Evolutionary conservation across 228 moss, liverwort and hornwort species (phyloP).

Genomic region (Sphagnum fallax): DNA sequence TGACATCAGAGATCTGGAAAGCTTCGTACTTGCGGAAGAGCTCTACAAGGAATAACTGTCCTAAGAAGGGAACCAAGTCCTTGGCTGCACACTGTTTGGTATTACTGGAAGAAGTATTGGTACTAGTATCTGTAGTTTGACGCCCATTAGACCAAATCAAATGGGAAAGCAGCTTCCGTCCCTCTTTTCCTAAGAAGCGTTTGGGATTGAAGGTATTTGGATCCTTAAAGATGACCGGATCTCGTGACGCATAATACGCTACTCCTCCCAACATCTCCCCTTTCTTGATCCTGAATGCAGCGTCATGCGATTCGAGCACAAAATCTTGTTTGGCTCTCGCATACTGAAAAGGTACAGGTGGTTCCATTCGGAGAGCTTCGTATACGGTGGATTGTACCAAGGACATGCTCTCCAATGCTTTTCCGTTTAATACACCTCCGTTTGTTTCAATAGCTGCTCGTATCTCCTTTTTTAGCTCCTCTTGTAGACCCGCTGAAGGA

Average conservation of each 20-base stretch:
- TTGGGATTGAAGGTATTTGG: neutral
- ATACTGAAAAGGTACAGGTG: neutral
- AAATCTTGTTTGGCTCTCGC: neutral
- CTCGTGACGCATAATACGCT: neutral
- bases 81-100: neutral
- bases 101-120: constrained; percentile 4
- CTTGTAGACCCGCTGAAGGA: neutral
- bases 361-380: neutral
- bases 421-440: neutral
- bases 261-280: neutral
- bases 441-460: neutral
- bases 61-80: neutral
- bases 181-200: neutral
- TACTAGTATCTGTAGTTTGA: neutral
- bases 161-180: neutral
- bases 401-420: neutral
- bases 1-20: neutral
- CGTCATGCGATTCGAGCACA: neutral
- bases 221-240: neutral
- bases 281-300: neutral
- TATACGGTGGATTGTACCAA: neutral
- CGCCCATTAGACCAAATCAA: neutral
- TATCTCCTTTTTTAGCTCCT: neutral
- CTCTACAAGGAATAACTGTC: neutral
- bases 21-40: neutral